Conservation (phyloP, 1,139 yeast species). For the Yamadazyma triangularis region DNA sequence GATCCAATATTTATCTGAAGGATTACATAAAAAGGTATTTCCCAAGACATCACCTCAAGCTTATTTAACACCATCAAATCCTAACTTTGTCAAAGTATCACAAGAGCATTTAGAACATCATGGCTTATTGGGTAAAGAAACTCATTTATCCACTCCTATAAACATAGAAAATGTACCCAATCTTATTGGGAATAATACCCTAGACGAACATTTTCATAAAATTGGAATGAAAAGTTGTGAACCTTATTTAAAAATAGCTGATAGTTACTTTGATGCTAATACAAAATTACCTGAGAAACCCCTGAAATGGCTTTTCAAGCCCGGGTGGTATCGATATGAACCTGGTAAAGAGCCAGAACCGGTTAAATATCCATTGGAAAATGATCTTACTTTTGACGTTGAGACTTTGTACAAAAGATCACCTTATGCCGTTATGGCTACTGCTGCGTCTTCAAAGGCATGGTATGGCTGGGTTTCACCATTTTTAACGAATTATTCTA, state of each 20-base stretch:
- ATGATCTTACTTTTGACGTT: constrained; percentile 78
- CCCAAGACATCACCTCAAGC: constrained; percentile 30
- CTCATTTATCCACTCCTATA: constrained; percentile 62
- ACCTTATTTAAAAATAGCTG: constrained; percentile 54
- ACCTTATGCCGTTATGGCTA: constrained; percentile 74
- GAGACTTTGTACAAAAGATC: constrained; percentile 79
- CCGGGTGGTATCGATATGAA: constrained; percentile 86
- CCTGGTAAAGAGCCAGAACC: constrained; percentile 45
- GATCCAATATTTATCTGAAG: constrained; percentile 61
- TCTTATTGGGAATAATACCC: constrained; percentile 53
- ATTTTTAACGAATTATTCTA: constrained; percentile 41
- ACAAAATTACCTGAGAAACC: constrained; percentile 45
- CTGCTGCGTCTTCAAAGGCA: constrained; percentile 72
- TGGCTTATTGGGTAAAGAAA: constrained; percentile 73
- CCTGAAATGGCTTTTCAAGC: constrained; percentile 44
- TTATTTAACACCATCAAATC: constrained; percentile 22
- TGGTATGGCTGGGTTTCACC: constrained; percentile 99
- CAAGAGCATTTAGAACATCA: constrained; percentile 58
- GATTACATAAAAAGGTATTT: constrained; percentile 58
- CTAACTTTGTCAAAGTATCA: constrained; percentile 51
- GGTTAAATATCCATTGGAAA: constrained; percentile 66
- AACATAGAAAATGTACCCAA: constrained; percentile 57
- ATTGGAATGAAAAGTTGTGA: constrained; percentile 59
- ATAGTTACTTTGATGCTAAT: constrained; percentile 27
- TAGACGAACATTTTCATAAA: constrained; percentile 82